Evolutionary conservation across 2,329 filamentous ascomycete species (phyloP).

Genomic region (Bipolaris sorokiniana): DNA sequence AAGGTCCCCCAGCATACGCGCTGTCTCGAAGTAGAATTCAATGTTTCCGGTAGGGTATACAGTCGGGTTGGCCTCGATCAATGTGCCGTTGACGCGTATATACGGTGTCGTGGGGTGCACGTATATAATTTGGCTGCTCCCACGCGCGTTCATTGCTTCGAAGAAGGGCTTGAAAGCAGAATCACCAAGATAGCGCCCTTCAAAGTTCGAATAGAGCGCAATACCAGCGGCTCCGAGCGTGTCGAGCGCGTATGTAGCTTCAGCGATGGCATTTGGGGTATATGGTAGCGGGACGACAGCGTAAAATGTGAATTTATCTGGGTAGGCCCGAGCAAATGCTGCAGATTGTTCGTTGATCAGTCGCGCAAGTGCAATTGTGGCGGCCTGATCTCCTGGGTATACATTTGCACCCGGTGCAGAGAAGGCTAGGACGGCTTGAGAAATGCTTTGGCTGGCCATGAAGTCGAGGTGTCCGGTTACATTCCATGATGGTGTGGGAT

Average conservation of each 20-base stretch:
- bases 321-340: constrained; percentile 2
- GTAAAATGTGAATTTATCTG: constrained; percentile 15
- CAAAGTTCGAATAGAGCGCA: constrained; percentile 16
- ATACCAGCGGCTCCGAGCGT: constrained; percentile 6
- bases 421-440: constrained; percentile 3
- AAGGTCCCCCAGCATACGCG: constrained; percentile 13
- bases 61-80: constrained; percentile 9
- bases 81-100: not conserved
- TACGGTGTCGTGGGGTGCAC: constrained; percentile 13
- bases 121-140: constrained; percentile 8
- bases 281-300: constrained; percentile 17
- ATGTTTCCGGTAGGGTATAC: constrained; percentile 9
- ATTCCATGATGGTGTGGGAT: constrained; percentile 13
- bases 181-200: constrained; percentile 12
- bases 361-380: constrained; percentile 10
- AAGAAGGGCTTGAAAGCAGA: constrained; percentile 11
- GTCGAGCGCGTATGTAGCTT: constrained; percentile 8
- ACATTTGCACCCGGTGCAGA: constrained; percentile 11
- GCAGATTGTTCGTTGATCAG: constrained; percentile 17
- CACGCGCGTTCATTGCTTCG: constrained; percentile 2
- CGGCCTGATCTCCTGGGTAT: constrained; percentile 3
- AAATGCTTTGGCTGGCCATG: constrained; percentile 13
- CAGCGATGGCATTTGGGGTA: not conserved
- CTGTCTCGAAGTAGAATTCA: constrained; percentile 21
- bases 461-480: constrained; percentile 7